A percentile compares a stretch with the other conserved stretches of the same genome.
Conservation (phyloP, 371 early-diverging fungal species). For the Actinomortierella ambigua region DNA sequence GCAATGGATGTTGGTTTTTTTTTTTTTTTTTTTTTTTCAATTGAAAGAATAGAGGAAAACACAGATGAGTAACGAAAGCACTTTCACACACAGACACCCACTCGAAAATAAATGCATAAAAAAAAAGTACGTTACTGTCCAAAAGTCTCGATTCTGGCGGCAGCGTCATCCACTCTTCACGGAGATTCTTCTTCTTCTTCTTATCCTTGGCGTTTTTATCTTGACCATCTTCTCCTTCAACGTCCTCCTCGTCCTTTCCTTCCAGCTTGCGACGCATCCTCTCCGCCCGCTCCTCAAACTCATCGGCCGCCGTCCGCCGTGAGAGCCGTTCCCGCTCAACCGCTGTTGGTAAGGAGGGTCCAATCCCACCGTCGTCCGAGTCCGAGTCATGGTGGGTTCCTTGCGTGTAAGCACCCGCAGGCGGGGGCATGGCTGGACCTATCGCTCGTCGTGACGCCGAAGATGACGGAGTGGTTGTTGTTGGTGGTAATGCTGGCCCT, state of each 20-base stretch:
- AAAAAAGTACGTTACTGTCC: slow-evolving; percentile 44
- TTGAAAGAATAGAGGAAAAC: slow-evolving; percentile 25
- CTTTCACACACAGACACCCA: neutral
- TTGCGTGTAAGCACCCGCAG: neutral
- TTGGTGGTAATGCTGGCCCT: slow-evolving; percentile 10
- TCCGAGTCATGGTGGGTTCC: slow-evolving; percentile 16
- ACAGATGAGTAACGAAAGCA: neutral
- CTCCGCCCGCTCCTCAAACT: slow-evolving; percentile 19
- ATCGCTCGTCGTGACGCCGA: slow-evolving; percentile 49
- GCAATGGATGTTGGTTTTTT: no score
- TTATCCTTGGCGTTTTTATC: slow-evolving; percentile 37
- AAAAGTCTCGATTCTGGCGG: slow-evolving; percentile 66
- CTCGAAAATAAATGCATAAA: neutral
- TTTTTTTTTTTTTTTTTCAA: slow-evolving; percentile 26
- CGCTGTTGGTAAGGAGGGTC: slow-evolving; percentile 54
- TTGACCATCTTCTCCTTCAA: slow-evolving; percentile 19
- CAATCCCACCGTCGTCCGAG: slow-evolving; percentile 57
- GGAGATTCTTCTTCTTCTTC: slow-evolving; percentile 14
- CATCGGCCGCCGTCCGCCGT: slow-evolving; percentile 22
- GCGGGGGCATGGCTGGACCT: slow-evolving; percentile 52
- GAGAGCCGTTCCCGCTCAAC: slow-evolving; percentile 48
- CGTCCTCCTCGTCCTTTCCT: slow-evolving; percentile 44
- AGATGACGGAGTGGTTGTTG: slow-evolving; percentile 1
- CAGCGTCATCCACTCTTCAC: slow-evolving; percentile 74
- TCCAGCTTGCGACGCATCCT: slow-evolving; percentile 22